Base-by-base conservation (phyloP, 495 filamentous ascomycete genomes). In the Bathelium albidoporum region DNA sequence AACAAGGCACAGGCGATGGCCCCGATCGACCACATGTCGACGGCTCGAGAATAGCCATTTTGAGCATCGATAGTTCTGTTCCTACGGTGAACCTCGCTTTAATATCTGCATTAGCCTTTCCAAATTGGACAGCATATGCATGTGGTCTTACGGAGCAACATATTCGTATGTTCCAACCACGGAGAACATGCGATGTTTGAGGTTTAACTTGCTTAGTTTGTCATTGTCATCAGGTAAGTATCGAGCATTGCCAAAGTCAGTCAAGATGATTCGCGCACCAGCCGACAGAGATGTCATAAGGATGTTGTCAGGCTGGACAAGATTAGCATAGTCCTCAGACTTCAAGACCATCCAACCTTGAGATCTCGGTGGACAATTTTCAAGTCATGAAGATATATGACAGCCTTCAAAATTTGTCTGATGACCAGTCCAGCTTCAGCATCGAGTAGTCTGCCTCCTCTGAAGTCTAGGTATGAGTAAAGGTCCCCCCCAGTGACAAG, bases 161-260 rank as follows among this genome's bases (percentile, higher is more conserved):
- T 85, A 92, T 41, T 83, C 81, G 0, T 68, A 49, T 1, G 89
- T 92, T 1, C 89, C 89, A 10, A 88, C 78, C 18, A 76, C 53
- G 0, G 85, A 85, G 34, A 75, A 77, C 82, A 89, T 84, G 16
- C 87, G 79, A 18, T 77, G 70, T 68, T 20, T 69, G 66, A 2
- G 70, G 3, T 44, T 36, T n/a, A 20, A 43, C n/a, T 32, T 0
- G 22, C 16, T 43, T 10, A 20, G 4, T 67, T 58, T 43, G 7
- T 61, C 61, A 49, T 26, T 18, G 36, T 39, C 26, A 24, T 29
- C 53, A 58, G 69, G n/a, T 10, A 80, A 61, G 18, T 76, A 73
- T 36, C 74, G 82, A 7, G 86, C 83, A 59, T 82, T 79, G 10
- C 89, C 89, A 72, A 94, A 88, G 68, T 94, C 89, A 0, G 86